Evolutionary conservation across 345 rosid genomes (phyloP).

Genomic region (Salix purpurea): DNA sequence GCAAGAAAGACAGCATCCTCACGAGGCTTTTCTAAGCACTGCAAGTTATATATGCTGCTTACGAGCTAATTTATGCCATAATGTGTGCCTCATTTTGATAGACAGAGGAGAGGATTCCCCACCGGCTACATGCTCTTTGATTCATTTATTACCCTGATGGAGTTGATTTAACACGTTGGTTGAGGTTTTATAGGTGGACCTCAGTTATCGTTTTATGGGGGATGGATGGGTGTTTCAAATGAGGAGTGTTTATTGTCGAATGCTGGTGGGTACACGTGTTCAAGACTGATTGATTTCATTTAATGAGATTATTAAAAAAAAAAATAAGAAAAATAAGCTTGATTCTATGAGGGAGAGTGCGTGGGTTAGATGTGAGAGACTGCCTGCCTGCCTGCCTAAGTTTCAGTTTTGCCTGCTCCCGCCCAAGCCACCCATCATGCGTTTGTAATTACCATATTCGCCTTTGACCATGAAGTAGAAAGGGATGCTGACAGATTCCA

Average conservation of each 20-base stretch:
- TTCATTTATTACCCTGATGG: background rate
- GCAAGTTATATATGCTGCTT: too few species aligned
- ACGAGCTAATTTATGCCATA: too few species aligned
- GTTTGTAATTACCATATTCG: slow-evolving; percentile 9
- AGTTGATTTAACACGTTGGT: too few species aligned
- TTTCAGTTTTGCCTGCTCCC: slow-evolving; percentile 15
- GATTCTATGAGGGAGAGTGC: slow-evolving; percentile 13
- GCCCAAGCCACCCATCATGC: slow-evolving; percentile 26
- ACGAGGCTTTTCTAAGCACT: background rate
- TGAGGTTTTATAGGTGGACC: too few species aligned
- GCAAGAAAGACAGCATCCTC: background rate
- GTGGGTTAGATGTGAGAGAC: slow-evolving; percentile 29
- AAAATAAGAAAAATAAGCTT: background rate
- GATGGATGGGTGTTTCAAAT: background rate
- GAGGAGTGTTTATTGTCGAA: too few species aligned
- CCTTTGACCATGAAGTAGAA: background rate
- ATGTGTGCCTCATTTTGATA: background rate
- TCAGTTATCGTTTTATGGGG: background rate
- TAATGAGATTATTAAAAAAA: too few species aligned
- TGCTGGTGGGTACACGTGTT: too few species aligned
- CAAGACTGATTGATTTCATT: too few species aligned
- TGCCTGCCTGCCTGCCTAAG: slow-evolving; percentile 16
- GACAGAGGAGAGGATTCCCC: background rate
- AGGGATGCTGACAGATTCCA: background rate
- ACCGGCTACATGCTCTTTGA: background rate